A percentile compares a stretch with the other conserved stretches of the same genome.
Evolutionary conservation across 345 rosid genomes (phyloP).

Genomic region (Pelargonium nanum): DNA sequence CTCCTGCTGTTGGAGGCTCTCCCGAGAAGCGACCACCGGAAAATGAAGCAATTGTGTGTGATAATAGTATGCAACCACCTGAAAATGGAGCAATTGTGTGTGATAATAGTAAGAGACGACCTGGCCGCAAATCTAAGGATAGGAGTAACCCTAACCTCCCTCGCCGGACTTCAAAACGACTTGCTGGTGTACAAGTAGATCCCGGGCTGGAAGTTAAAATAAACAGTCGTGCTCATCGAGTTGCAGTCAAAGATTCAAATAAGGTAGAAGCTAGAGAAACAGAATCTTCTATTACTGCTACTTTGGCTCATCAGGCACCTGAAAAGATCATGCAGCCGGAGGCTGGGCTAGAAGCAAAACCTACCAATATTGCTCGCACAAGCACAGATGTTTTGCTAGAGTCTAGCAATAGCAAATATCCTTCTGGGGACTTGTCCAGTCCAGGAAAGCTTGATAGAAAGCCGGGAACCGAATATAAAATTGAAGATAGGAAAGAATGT

Average conservation of each 20-base stretch:
- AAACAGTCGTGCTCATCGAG: slow-evolving; percentile 30
- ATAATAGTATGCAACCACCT: slow-evolving; percentile 13
- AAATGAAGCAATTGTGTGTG: slow-evolving; percentile 11
- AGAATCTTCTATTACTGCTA: slow-evolving; percentile 15
- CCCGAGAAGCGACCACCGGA: slow-evolving; percentile 16
- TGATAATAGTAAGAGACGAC: slow-evolving; percentile 16
- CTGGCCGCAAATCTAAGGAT: slow-evolving; percentile 22
- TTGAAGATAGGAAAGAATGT: slow-evolving; percentile 11
- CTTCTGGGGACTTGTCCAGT: neutral
- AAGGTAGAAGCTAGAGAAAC: slow-evolving; percentile 16
- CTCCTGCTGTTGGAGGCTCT: slow-evolving; percentile 15
- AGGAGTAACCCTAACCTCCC: slow-evolving; percentile 30
- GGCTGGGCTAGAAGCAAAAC: slow-evolving; percentile 11
- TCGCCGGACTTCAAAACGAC: slow-evolving; percentile 74
- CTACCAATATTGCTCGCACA: slow-evolving; percentile 10
- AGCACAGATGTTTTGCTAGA: neutral
- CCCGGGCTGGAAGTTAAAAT: slow-evolving; percentile 48
- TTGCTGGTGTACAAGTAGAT: slow-evolving; percentile 74
- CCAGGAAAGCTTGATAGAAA: slow-evolving; percentile 7
- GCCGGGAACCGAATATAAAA: slow-evolving; percentile 13
- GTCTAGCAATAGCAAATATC: neutral
- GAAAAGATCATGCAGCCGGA: slow-evolving; percentile 10
- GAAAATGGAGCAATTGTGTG: slow-evolving; percentile 7
- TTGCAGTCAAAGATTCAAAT: slow-evolving; percentile 21
- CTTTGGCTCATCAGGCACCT: slow-evolving; percentile 4